Percentiles rank a stretch among this genome's conserved stretches.
Evolutionary conservation across 163 green algal genomes (phyloP).

Genomic region (Prototheca stagnorum): DNA sequence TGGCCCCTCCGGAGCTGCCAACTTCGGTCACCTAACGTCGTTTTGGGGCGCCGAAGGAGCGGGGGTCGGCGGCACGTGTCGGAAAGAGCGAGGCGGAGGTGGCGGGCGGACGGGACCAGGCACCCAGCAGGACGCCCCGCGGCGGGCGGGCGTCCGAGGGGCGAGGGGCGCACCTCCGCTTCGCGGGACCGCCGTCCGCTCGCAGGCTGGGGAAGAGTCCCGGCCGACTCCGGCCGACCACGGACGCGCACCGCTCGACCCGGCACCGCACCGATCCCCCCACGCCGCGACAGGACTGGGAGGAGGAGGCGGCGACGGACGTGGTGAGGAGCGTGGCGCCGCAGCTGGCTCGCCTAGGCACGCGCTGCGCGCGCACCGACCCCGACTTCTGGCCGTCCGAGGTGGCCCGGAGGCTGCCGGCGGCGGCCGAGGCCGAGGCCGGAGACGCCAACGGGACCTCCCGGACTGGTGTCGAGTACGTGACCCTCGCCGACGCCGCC

Average conservation of each 20-base stretch:
- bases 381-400: slow-evolving; percentile 11
- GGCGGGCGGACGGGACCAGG: neutral
- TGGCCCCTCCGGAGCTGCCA: neutral
- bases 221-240: neutral
- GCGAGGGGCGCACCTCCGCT: neutral
- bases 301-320: slow-evolving; percentile 4
- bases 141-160: neutral
- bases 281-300: slow-evolving; percentile 7
- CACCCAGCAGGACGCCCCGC: neutral
- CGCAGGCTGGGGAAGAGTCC: neutral
- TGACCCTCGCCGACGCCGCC: neutral
- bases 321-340: neutral
- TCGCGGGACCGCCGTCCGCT: neutral
- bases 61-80: neutral
- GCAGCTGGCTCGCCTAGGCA: neutral
- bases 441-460: too few species aligned
- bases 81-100: too few species aligned
- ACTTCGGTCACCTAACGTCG: neutral
- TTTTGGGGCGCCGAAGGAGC: neutral
- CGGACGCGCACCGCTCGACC: neutral
- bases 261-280: neutral
- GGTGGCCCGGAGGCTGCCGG: neutral
- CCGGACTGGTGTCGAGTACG: slow-evolving; percentile 3
- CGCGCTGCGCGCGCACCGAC: neutral
- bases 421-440: neutral